Evolutionary conservation across 805 yeast species (phyloP).

Genomic region (Ogataea corticis): DNA sequence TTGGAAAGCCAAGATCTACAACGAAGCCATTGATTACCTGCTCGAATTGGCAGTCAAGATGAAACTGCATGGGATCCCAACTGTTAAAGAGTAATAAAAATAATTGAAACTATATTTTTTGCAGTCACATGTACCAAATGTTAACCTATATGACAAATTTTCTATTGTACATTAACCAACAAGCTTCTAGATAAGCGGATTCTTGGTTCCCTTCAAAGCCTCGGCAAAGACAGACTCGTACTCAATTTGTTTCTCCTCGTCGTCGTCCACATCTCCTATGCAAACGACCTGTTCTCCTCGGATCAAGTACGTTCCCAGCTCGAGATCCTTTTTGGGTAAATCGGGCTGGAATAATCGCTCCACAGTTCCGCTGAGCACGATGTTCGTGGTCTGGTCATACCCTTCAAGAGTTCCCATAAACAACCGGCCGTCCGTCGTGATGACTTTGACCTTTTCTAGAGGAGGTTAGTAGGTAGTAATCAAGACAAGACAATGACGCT

Average conservation of each 20-base stretch:
- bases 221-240: conserved; percentile 36
- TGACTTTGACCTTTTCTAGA: conserved; percentile 50
- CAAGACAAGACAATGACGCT: conserved; percentile 7
- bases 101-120: not conserved
- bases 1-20: conserved; percentile 90
- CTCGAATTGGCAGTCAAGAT: conserved; percentile 83
- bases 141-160: too few relatives aligned
- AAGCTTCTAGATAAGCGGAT: conserved; percentile 22
- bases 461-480: conserved; percentile 17
- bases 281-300: conserved; percentile 63
- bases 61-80: conserved; percentile 67
- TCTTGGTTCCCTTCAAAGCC: conserved; percentile 32
- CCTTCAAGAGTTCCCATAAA: conserved; percentile 54
- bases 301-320: conserved; percentile 50
- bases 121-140: not conserved
- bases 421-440: conserved; percentile 58
- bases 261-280: conserved; percentile 53
- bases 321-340: conserved; percentile 40
- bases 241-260: conserved; percentile 40
- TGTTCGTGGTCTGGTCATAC: conserved; percentile 63
- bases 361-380: conserved; percentile 51
- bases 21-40: conserved; percentile 90
- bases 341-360: conserved; percentile 51
- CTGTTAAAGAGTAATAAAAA: conserved; percentile 30
- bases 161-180: conserved; percentile 12